Percentiles rank a stretch among this genome's conserved stretches.
Conservation (phyloP, 2,329 filamentous ascomycete species). For the Ophiosphaerella herpotricha region DNA sequence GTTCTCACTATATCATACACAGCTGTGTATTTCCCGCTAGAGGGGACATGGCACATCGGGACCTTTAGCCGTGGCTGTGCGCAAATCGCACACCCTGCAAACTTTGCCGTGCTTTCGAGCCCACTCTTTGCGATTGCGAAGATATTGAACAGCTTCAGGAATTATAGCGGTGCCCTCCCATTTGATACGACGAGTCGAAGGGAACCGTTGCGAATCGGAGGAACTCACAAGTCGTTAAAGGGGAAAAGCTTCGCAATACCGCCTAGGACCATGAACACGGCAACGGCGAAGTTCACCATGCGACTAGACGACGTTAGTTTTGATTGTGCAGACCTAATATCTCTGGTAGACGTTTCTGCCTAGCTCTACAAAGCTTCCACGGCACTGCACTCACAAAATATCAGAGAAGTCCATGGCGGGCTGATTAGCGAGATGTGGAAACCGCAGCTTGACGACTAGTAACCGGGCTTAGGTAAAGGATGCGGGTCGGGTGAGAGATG, state of each 20-base stretch:
- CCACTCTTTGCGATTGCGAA: neutral
- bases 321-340: slow-evolving; percentile 6
- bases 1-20: too few relatives aligned
- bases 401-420: slow-evolving; percentile 84
- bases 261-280: slow-evolving; percentile 83
- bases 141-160: neutral
- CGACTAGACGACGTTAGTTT: slow-evolving; percentile 63
- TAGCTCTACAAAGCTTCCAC: slow-evolving; percentile 14
- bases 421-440: slow-evolving; percentile 36
- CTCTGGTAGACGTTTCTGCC: slow-evolving; percentile 16
- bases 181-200: slow-evolving; percentile 1
- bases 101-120: too few relatives aligned
- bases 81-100: too few relatives aligned
- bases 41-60: too few relatives aligned
- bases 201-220: slow-evolving; percentile 30
- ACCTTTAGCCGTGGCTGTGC: too few relatives aligned
- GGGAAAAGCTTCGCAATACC: slow-evolving; percentile 75
- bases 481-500: slow-evolving; percentile 2
- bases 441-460: slow-evolving; percentile 36
- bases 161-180: neutral
- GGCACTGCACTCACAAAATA: slow-evolving; percentile 71
- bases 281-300: slow-evolving; percentile 89
- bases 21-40: too few relatives aligned
- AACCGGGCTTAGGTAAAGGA: neutral
- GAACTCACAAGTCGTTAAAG: slow-evolving; percentile 47